phyloP scores from a whole-genome alignment of 192 early-diverging fungal species.

The Coemansia sp. region DNA sequence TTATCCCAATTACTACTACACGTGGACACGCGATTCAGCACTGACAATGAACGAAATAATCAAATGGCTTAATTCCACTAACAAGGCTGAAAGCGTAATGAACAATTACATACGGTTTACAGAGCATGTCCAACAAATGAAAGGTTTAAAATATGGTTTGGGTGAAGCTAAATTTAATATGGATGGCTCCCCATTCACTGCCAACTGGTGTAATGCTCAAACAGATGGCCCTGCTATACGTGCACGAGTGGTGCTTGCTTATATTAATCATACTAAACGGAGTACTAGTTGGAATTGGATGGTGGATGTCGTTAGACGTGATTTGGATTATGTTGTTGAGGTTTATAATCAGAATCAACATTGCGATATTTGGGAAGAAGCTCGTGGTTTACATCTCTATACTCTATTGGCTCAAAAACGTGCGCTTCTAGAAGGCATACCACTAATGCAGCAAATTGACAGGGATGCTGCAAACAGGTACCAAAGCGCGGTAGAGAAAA shows the following conservation, averaged over 20 bases:
- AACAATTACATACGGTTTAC: conserved; percentile 39
- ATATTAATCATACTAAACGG: neutral
- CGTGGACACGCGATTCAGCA: conserved; percentile 70
- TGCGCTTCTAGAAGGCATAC: conserved; percentile 59
- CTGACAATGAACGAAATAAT: conserved; percentile 59
- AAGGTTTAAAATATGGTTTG: conserved; percentile 24
- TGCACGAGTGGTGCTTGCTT: conserved; percentile 23
- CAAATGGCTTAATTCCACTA: conserved; percentile 9
- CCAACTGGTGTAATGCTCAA: conserved; percentile 64
- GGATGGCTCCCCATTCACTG: conserved; percentile 54
- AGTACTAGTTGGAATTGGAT: neutral
- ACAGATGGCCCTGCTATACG: conserved; percentile 67
- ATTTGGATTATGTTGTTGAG: conserved; percentile 62
- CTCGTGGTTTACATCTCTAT: conserved; percentile 67
- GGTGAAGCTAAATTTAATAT: conserved; percentile 70
- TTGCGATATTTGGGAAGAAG: conserved; percentile 83
- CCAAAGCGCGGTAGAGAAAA: neutral
- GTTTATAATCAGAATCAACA: conserved; percentile 49
- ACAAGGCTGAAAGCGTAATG: neutral
- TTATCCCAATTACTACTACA: conserved; percentile 71
- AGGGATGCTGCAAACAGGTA: conserved; percentile 24
- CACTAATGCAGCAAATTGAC: conserved; percentile 36
- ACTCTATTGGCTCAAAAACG: conserved; percentile 63
- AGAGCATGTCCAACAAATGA: conserved; percentile 16
- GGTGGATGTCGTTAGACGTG: conserved; percentile 3